Evolutionary conservation across 345 rosid species (phyloP).

Genomic region (Crucihimalaya himalaica): DNA sequence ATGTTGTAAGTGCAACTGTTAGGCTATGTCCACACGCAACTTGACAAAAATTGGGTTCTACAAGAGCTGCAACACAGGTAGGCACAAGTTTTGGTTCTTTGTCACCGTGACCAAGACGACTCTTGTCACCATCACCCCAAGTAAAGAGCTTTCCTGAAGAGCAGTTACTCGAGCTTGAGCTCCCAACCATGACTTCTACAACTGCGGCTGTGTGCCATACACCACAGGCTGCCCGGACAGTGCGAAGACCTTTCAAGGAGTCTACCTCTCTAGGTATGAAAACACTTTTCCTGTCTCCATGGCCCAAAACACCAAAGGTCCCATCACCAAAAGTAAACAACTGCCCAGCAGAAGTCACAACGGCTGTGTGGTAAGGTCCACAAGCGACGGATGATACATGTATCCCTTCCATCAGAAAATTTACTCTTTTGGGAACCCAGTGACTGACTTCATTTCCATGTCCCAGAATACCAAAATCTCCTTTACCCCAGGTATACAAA

Average conservation of each 20-base stretch:
- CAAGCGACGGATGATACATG: constrained; percentile 69
- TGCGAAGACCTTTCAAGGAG: constrained; percentile 59
- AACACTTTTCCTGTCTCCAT: constrained; percentile 60
- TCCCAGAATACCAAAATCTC: constrained; percentile 64
- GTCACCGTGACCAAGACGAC: constrained; percentile 97
- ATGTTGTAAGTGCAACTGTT: constrained; percentile 86
- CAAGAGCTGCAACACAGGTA: constrained; percentile 96
- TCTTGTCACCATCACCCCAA: constrained; percentile 99
- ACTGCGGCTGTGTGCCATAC: constrained; percentile 94
- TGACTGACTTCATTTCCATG: constrained; percentile 59
- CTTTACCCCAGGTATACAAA: constrained; percentile 74
- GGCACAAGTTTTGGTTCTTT: constrained; percentile 94
- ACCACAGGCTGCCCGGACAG: constrained; percentile 66
- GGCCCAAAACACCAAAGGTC: constrained; percentile 79
- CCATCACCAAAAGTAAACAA: constrained; percentile 86
- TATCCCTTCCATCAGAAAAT: constrained; percentile 60
- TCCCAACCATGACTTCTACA: constrained; percentile 97
- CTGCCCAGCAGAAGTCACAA: constrained; percentile 65
- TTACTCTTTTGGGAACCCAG: constrained; percentile 62
- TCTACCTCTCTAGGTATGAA: constrained; percentile 69
- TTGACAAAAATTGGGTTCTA: constrained; percentile 94
- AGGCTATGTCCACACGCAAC: constrained; percentile 95
- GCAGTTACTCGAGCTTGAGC: constrained; percentile 92
- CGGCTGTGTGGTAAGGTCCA: constrained; percentile 82
- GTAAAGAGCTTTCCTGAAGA: constrained; percentile 95